These are phyloP conservation scores for Colletotrichum sp. DNA, from an alignment of 2,329 filamentous ascomycete genomes.

Conservation along the genomic window DNA sequence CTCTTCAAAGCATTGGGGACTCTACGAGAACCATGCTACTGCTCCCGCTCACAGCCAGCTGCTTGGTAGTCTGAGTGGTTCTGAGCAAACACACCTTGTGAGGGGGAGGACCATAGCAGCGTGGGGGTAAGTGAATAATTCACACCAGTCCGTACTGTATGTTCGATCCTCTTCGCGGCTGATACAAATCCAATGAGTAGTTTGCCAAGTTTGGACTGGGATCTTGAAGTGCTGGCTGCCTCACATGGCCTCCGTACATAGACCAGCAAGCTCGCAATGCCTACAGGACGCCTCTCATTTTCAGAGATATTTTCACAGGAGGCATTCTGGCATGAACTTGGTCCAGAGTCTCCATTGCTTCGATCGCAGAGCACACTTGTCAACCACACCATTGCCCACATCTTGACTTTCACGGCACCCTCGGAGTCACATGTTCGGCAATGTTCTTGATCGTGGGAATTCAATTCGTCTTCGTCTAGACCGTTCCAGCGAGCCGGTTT, in stretches of 20 bases:
- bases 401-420: background rate
- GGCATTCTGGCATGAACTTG: background rate
- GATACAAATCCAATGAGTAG: too few relatives aligned
- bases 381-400: background rate
- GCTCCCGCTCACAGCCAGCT: background rate
- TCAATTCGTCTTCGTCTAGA: conserved; percentile 13
- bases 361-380: background rate
- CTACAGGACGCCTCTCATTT: background rate
- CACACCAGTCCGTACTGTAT: background rate
- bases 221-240: too few relatives aligned
- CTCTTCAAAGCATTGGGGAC: background rate
- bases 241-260: too few relatives aligned
- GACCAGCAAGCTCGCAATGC: too few relatives aligned
- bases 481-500: conserved; percentile 15
- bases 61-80: background rate
- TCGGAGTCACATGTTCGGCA: background rate
- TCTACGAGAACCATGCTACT: background rate
- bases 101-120: too few relatives aligned
- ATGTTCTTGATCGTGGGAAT: background rate
- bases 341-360: fast-evolving
- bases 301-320: background rate
- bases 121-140: too few relatives aligned
- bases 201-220: too few relatives aligned
- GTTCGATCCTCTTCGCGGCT: background rate
- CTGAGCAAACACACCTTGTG: background rate